Evolutionary conservation across 495 filamentous ascomycete genomes (phyloP), one percentile per base, ranked within the genome.

Genomic region (Aspergillus cristatus): DNA sequence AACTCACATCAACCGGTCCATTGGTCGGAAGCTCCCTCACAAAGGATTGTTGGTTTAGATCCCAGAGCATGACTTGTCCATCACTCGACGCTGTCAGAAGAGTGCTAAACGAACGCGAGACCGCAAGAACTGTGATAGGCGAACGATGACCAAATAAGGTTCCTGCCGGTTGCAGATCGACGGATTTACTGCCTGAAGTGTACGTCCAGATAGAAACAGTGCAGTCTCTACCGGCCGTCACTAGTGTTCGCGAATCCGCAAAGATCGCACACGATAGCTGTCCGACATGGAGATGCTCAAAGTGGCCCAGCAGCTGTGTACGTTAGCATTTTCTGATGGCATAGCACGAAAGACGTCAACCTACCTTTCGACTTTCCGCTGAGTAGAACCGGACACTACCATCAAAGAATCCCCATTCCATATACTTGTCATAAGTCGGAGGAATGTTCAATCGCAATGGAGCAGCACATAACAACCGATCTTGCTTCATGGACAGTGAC

Each of bases 341-440:
- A 22, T 4, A 39, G 8, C 7, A 1, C 11, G 11, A 31, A 3
- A 13, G 14, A 29, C 32, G 3, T 30, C 7, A 13, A 28, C 49
- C 37, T 55, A 78, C 67, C 58, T 81, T 84, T 51, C 79, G 76
- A 40, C 74, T 82, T 35, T 91, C 88, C 33, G 79, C 72, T 25
- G 79, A 71, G 57, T 84, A 95, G 66, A 96, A 97, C 7, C 91
- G 79, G 6, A 97, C 75, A 50, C 84, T 88, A 45, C 82, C 85
- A 63, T 98, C 91, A 6, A 86, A 81, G 53, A 91, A 97, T 1
- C 88, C 91, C 91, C 90, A 96, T 59, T 96, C 87, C 57, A 98
- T 73, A 45, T 83, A 95, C 47, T 88, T 86, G 52, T 97, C 90
- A 44, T 84, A 90, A 20, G 63, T 62, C 3, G 93, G 89, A 1